Percentiles rank a stretch among this genome's conserved stretches.
These are phyloP conservation scores for Nakazawaea laoshanensis DNA, from an alignment of 805 yeast genomes.

Conservation along the genomic window DNA sequence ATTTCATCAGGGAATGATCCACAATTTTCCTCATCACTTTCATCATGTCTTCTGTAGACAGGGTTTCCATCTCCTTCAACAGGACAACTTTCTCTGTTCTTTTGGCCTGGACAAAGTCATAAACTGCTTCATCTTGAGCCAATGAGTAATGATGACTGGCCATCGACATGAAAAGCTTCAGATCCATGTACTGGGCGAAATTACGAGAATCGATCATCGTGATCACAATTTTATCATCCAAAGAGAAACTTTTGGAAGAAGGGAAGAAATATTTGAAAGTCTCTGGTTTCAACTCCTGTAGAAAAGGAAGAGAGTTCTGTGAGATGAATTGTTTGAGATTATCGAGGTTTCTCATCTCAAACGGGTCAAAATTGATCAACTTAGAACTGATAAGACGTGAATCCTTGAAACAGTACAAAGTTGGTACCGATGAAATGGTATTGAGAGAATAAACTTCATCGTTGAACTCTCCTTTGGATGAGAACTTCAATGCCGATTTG, in stretches of 20 bases:
- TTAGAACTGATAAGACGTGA: constrained; percentile 42
- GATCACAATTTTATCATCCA: constrained; percentile 34
- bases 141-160: constrained; percentile 39
- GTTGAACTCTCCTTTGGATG: constrained; percentile 27
- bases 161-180: constrained; percentile 12
- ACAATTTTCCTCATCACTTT: constrained; percentile 44
- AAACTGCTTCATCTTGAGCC: constrained; percentile 31
- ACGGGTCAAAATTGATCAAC: constrained; percentile 54
- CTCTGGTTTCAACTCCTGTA: constrained; percentile 41
- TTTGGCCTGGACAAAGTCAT: constrained; percentile 25
- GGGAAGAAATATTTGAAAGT: constrained; percentile 29
- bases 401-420: constrained; percentile 53
- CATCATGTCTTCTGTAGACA: constrained; percentile 31
- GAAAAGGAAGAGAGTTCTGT: constrained; percentile 39
- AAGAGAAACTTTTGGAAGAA: constrained; percentile 10
- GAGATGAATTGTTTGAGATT: constrained; percentile 42
- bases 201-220: constrained; percentile 37
- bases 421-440: constrained; percentile 52
- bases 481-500: constrained; percentile 33
- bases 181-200: constrained; percentile 16
- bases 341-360: constrained; percentile 46
- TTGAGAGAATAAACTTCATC: constrained; percentile 40
- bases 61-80: constrained; percentile 35
- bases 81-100: constrained; percentile 29
- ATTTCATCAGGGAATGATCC: constrained; percentile 28